Base-by-base conservation (phyloP, 2,329 filamentous ascomycete species). In the Neocucurbitaria cava region DNA sequence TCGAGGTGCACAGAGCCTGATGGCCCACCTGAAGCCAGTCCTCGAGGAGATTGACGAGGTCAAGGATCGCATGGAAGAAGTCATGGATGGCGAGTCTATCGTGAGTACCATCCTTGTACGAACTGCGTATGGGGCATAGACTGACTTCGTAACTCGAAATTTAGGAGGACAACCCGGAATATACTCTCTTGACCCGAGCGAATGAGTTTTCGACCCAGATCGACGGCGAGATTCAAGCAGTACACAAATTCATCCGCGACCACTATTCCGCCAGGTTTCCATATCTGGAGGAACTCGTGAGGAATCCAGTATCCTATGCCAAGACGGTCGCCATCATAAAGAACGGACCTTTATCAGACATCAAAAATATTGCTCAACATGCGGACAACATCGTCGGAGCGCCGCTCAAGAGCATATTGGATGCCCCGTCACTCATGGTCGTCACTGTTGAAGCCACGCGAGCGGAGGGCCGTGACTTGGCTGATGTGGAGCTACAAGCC, bases 211-310 rank as follows among this genome's bases (percentile, higher is more conserved):
- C 95, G 0, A 96, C 94, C 5, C 89, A 90, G 59, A 97, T 98
- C 64, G 93, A 96, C 65, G 91, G 91, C 71, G 94, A 98, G 76
- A 90, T 98, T 41, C 90, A 90, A 30, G 85, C 95, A 7, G 91
- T 98, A 20, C 95, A 99, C 82, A 99, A 99, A 78, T 96, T 92
- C 76, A 92, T 97, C 55, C 87, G 94, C 69, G 95, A 99, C 70
- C 92, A 97, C 77, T 99, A 99, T 79, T 96, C 93, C 9, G 84
- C 90, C 17, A 87, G 94, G 56, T 99, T 98, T 69, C 94, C 95
- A 0, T 94, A 97, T 76, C 85, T 99, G 36, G 95, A 99, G 76
- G 86, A 85, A 17, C 85, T 99, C 30, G 89, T 99, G 56, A 92
- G 91, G 52, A 96, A 94, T 68, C 92, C 95, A 1, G 83, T 98